Evolutionary conservation across 2,329 filamentous ascomycete species (phyloP).

Genomic region (Chrysosporium keratinophilum): DNA sequence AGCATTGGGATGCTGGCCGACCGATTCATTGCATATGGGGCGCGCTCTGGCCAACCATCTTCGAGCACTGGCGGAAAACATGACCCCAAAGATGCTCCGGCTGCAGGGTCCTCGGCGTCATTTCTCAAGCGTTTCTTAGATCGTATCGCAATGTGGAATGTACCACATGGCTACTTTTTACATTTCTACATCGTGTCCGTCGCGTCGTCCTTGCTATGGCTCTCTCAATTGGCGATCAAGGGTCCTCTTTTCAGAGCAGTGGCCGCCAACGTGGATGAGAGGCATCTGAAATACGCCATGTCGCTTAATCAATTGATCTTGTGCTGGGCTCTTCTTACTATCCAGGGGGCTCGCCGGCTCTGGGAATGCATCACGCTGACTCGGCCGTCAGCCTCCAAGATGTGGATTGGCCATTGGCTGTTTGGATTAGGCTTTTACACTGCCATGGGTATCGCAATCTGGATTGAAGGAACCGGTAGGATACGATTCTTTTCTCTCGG

Average conservation of each 20-base stretch:
- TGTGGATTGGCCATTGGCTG: slow-evolving; percentile 78
- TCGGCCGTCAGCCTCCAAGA: slow-evolving; percentile 59
- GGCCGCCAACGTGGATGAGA: slow-evolving; percentile 35
- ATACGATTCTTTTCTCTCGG: slow-evolving; percentile 10
- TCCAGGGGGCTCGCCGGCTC: slow-evolving; percentile 65
- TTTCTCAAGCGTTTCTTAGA: slow-evolving; percentile 35
- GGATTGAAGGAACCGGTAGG: slow-evolving; percentile 71
- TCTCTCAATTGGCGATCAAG: slow-evolving; percentile 47
- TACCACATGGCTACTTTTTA: slow-evolving; percentile 81
- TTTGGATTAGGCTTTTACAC: slow-evolving; percentile 71
- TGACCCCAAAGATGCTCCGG: background rate
- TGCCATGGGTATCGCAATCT: slow-evolving; percentile 61
- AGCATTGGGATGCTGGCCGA: slow-evolving; percentile 41
- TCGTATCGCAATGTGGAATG: slow-evolving; percentile 45
- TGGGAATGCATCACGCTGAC: slow-evolving; percentile 60
- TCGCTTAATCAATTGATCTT: slow-evolving; percentile 52
- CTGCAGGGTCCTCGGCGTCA: background rate
- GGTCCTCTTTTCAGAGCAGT: slow-evolving; percentile 46
- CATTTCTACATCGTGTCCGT: slow-evolving; percentile 76
- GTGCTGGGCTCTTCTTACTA: slow-evolving; percentile 60
- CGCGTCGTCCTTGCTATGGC: slow-evolving; percentile 63
- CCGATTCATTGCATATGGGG: slow-evolving; percentile 53
- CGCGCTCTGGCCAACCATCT: slow-evolving; percentile 36
- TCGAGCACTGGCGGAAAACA: slow-evolving; percentile 12
- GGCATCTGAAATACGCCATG: slow-evolving; percentile 40